Evolutionary conservation across 768 basidiomycete genomes (phyloP), one percentile per base, ranked within the genome.

Genomic region (Coprinopsis sp.): DNA sequence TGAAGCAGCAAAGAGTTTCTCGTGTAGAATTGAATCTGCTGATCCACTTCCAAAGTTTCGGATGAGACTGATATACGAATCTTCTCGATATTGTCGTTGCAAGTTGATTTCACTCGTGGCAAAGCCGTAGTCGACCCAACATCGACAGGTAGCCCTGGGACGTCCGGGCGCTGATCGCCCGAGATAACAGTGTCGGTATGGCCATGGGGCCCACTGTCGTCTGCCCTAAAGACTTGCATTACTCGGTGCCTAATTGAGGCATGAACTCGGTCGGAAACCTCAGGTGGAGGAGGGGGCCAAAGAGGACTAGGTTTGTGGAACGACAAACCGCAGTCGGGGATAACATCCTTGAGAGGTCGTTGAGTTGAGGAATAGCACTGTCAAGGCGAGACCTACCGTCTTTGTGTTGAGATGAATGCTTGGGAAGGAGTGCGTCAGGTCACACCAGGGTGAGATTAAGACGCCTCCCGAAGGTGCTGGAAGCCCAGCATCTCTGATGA

Each of bases 341-440:
- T 76, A 29, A 94, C 73, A 55, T 95, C 91, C 90, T 91, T 39
- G 12, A 43, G 42, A 24, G 42, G 29, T 30, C 29, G 6, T 37
- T 28, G 16, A 41, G 37, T 28, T 28, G 13, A 7, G 2, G 6
- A 37, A 33, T 5, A 19, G 10, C 13, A 28, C 14, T 6, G 21
- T 27, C 16, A 29, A 18, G 24, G 16, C 12, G 23, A 2, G 21
- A 61, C 74, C 52, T 55, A 89, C 92, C 41, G 92, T 91, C 3
- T 78, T 73, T 2, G 90, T 92, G 61, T 98, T 97, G 30, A 73
- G 68, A 57, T 90, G 77, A 37, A 94, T 77, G 55, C 88, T 91
- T 0, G 91, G 89, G 64, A 98, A 97, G 0, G 90, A 93, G 63
- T 98, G 96, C 0, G 91, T 94, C n/a, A 98, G 66, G 64, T 78